These are phyloP conservation scores for Hanseniaspora guilliermondii DNA, from an alignment of 805 yeast genomes.

Conservation along the genomic window DNA sequence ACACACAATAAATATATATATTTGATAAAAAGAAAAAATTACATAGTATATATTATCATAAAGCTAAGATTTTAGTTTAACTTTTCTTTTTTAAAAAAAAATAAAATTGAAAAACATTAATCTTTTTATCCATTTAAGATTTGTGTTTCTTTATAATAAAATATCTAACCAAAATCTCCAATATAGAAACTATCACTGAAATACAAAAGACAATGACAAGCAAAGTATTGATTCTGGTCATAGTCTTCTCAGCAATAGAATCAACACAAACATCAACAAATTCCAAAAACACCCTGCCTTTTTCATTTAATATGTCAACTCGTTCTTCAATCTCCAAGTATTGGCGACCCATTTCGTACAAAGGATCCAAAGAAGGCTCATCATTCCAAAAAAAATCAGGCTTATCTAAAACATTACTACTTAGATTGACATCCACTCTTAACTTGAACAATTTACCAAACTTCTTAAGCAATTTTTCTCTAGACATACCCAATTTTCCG, in stretches of 20 bases:
- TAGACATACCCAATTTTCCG: conserved; percentile 70
- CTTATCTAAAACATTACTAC: conserved; percentile 82
- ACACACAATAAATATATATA: neutral
- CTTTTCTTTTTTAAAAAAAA: no score
- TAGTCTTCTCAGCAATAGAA: conserved; percentile 83
- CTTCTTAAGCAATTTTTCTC: conserved; percentile 74
- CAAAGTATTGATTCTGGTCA: conserved; percentile 84
- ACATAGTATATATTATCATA: neutral
- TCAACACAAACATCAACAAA: conserved; percentile 87
- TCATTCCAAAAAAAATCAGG: conserved; percentile 94
- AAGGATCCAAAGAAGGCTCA: conserved; percentile 90
- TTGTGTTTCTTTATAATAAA: conserved; percentile 30
- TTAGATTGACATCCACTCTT: conserved; percentile 83
- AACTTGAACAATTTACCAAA: conserved; percentile 83
- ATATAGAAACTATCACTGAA: conserved; percentile 61
- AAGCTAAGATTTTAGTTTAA: no score
- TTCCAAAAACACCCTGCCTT: conserved; percentile 88
- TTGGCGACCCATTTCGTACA: conserved; percentile 79
- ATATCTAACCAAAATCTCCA: conserved; percentile 56
- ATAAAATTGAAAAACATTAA: neutral
- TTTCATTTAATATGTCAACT: conserved; percentile 82
- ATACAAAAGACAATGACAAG: conserved; percentile 70
- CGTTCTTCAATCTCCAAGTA: conserved; percentile 91
- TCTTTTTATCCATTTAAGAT: neutral
- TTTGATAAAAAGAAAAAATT: neutral